Evolutionary conservation across 1,284 basidiomycete species (phyloP).

Genomic region (Xanthoconium separans): DNA sequence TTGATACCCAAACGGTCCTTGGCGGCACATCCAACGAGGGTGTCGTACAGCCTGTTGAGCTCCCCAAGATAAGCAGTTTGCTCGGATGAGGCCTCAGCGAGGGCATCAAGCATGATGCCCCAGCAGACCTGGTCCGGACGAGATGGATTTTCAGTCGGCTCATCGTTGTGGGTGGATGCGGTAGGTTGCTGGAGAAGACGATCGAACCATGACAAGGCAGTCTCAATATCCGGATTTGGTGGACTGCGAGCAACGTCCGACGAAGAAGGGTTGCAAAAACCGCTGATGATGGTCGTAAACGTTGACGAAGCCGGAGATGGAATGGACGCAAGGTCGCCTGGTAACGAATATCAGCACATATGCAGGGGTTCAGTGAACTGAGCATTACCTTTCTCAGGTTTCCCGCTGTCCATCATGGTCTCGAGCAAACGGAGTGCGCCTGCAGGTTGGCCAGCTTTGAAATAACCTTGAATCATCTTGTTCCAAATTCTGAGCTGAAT

Average conservation of each 20-base stretch:
- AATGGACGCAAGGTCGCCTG: conserved; percentile 37
- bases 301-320: conserved; percentile 64
- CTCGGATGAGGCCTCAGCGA: conserved; percentile 37
- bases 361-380: neutral
- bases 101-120: conserved; percentile 51
- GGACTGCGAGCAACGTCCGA: neutral
- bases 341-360: neutral
- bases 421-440: conserved; percentile 72
- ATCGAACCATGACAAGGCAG: conserved; percentile 73
- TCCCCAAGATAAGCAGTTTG: conserved; percentile 46
- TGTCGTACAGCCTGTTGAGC: conserved; percentile 52
- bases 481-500: conserved; percentile 62
- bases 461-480: conserved; percentile 74
- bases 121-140: conserved; percentile 55
- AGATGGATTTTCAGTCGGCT: conserved; percentile 41
- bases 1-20: conserved; percentile 38
- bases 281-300: conserved; percentile 64
- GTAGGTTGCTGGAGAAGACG: conserved; percentile 50
- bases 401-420: conserved; percentile 58
- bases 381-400: conserved; percentile 29
- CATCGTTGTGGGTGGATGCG: conserved; percentile 37
- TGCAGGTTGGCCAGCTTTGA: conserved; percentile 62
- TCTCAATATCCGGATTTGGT: conserved; percentile 52
- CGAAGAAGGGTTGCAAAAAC: conserved; percentile 51
- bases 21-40: conserved; percentile 35